A percentile compares a stretch with the other conserved stretches of the same genome.
Conservation (phyloP, 345 rosid species). For the Citropsis articulata region DNA sequence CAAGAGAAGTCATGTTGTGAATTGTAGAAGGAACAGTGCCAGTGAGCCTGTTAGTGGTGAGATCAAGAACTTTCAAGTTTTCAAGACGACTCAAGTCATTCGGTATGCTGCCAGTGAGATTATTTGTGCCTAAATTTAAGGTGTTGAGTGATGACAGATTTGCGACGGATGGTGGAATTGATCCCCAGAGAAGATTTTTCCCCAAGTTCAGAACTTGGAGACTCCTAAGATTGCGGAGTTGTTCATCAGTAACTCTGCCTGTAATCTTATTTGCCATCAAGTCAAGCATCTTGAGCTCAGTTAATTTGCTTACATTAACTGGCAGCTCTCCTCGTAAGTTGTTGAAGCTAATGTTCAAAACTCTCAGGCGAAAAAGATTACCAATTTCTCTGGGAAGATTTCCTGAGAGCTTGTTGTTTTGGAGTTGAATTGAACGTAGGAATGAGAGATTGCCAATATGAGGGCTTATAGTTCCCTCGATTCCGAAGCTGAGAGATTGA, state of each 20-base stretch:
- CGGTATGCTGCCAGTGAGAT: slow-evolving; percentile 31
- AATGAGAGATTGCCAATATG: slow-evolving; percentile 43
- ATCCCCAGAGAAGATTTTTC: slow-evolving; percentile 32
- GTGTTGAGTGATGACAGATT: slow-evolving; percentile 38
- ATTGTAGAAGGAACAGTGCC: slow-evolving; percentile 21
- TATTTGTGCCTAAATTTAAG: slow-evolving; percentile 44
- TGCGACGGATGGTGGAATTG: slow-evolving; percentile 38
- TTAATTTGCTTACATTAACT: slow-evolving; percentile 29
- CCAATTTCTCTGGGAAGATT: slow-evolving; percentile 34
- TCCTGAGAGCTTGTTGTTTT: slow-evolving; percentile 40
- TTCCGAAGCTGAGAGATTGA: slow-evolving; percentile 21
- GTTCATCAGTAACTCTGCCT: slow-evolving; percentile 25
- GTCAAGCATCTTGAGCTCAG: slow-evolving; percentile 31
- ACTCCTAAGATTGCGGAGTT: slow-evolving; percentile 21
- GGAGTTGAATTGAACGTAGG: slow-evolving; percentile 45
- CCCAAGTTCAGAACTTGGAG: slow-evolving; percentile 42
- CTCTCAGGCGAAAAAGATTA: slow-evolving; percentile 35
- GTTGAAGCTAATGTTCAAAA: slow-evolving; percentile 43
- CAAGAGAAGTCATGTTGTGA: slow-evolving; percentile 27
- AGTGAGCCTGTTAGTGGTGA: slow-evolving; percentile 15
- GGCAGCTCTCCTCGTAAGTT: slow-evolving; percentile 37
- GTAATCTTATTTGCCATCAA: slow-evolving; percentile 37
- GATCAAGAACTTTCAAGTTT: slow-evolving; percentile 21
- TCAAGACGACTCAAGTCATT: slow-evolving; percentile 17
- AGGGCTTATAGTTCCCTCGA: slow-evolving; percentile 41